Base-by-base conservation (phyloP, 176 grass and related monocot species). In the Triticum urartu region DNA sequence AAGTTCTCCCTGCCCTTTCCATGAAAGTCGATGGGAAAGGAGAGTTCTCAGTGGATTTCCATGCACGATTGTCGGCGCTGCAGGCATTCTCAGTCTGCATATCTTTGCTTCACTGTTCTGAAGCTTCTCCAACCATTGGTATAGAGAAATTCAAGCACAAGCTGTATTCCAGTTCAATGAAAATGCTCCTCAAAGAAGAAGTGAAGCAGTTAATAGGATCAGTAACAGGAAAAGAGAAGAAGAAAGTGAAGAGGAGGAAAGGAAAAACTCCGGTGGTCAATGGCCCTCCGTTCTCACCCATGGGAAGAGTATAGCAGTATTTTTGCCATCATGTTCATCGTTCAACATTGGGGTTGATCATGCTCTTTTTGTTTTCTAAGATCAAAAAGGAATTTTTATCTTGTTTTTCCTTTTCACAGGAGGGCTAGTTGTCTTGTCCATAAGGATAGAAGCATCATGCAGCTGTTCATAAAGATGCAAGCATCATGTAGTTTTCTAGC, bases 31-130 rank as follows among this genome's bases (percentile, higher is more conserved):
- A 90, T 50, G 90, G 94, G 35, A 75, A 88, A 68, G 90, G 89
- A 36, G 82, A 91, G 59, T 95, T 94, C 83, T 89, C 86, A 9
- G 90, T 98, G 68, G 90, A 94, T 85, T 98, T 98, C 77, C 94
- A 96, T 58, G 93, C 94, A 68, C 84, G 81, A 79, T 62, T 98
- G 73, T 96, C 97, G 9, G 83, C 87, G 5, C 66, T 98, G 63
- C 97, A 98, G 83, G 94, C 94, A 14, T 98, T 98, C 82, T 95
- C 94, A 42, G 89, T 94, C n/a, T 95, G 97, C 65, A 92, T 98
- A 24, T 91, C 94, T 35, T 81, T 98, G 83, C 72, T 95, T 56
- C 97, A 98, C 74, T 89, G 86, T 81, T 91, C 96, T 66, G 90
- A 98, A 82, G 85, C 85, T 86, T 90, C 90, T 70, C 84, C 88